Conservation (phyloP, 192 early-diverging fungal genomes). For the Linnemannia zychae region DNA sequence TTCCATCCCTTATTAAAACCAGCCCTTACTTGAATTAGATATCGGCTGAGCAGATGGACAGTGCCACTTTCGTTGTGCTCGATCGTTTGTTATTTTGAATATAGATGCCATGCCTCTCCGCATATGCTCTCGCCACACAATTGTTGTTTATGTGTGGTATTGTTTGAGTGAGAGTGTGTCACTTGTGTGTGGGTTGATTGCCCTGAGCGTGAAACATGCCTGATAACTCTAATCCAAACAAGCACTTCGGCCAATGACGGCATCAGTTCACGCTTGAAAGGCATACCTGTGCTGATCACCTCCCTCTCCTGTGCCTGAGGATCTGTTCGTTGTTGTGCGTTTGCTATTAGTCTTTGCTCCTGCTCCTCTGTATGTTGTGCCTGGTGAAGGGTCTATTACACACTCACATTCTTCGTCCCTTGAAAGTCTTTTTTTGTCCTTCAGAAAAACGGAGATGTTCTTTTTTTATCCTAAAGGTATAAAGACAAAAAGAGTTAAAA, state of each 20-base stretch:
- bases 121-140: neutral
- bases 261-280: neutral
- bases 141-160: neutral
- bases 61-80: neutral
- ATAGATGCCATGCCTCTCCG: too few species aligned
- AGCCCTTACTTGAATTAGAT: neutral
- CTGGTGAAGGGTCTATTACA: neutral
- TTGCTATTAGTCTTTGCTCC: neutral
- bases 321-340: neutral
- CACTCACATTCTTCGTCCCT: neutral
- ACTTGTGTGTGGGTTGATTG: neutral
- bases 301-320: neutral
- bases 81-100: neutral
- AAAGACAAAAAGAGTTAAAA: neutral
- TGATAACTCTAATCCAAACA: neutral
- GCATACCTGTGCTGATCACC: neutral
- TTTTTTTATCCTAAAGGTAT: neutral
- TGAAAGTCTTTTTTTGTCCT: neutral
- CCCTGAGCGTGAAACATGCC: conserved; percentile 1
- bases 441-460: neutral
- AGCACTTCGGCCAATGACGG: neutral
- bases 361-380: too few species aligned
- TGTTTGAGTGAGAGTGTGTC: neutral
- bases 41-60: neutral
- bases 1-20: neutral